phyloP scores from a whole-genome alignment of 2,329 filamentous ascomycete genomes.

The Paraconiothyrium brasiliense region DNA sequence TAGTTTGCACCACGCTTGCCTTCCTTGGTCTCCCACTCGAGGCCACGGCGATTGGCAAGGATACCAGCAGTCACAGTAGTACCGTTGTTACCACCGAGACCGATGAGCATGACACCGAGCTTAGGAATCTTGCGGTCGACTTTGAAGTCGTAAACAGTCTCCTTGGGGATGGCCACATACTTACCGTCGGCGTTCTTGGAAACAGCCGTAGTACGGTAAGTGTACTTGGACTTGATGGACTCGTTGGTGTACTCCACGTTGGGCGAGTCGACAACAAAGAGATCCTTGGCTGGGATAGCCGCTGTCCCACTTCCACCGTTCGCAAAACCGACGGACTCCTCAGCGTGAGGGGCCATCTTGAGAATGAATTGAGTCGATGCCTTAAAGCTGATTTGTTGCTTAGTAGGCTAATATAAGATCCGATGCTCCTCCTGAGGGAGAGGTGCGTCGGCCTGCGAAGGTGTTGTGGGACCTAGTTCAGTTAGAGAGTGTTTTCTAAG shows the following conservation, averaged over 20 bases:
- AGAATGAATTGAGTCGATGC: slow-evolving; percentile 34
- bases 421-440: slow-evolving; percentile 83
- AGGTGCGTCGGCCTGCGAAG: slow-evolving; percentile 95
- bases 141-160: slow-evolving; percentile 97
- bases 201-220: slow-evolving; percentile 92
- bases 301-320: slow-evolving; percentile 59
- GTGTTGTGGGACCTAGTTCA: slow-evolving; percentile 82
- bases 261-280: slow-evolving; percentile 90
- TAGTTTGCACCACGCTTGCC: slow-evolving; percentile 89
- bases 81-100: slow-evolving; percentile 98
- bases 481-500: slow-evolving; percentile 6
- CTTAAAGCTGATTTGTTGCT: slow-evolving; percentile 49
- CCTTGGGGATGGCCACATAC: slow-evolving; percentile 83
- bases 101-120: slow-evolving; percentile 96
- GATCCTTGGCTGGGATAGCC: slow-evolving; percentile 61
- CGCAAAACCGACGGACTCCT: slow-evolving; percentile 66
- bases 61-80: slow-evolving; percentile 97
- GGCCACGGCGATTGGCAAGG: slow-evolving; percentile 87
- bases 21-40: slow-evolving; percentile 94
- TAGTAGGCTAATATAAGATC: slow-evolving; percentile 56
- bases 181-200: slow-evolving; percentile 75
- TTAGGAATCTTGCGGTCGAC: slow-evolving; percentile 92
- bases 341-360: slow-evolving; percentile 94
- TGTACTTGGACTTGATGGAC: slow-evolving; percentile 93
- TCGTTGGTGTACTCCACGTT: slow-evolving; percentile 90